Evolutionary conservation across 2,329 filamentous ascomycete species (phyloP), one percentile per base, ranked within the genome.

Genomic region (Westerdykella ornata): DNA sequence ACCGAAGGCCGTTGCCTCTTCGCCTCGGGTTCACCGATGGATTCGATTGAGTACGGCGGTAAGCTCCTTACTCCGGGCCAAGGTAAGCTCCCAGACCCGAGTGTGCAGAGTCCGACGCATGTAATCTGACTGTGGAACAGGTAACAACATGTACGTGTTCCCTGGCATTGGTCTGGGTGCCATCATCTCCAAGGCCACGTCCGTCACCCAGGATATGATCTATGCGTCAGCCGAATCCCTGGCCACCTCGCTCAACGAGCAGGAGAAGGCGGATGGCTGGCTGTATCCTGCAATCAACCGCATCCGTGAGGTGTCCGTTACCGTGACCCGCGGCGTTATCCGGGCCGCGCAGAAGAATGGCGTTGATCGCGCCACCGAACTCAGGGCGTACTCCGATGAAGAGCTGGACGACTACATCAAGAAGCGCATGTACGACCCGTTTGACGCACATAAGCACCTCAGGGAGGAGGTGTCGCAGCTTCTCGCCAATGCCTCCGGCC

Each of bases 81-180:
- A 60, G 67, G 61, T 62, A 47, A 45, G 57, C n/a, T 47, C 29
- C 30, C 22, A 34, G 32, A 35, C 17, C 39, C 41, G 34, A 29
- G 19, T 28, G 8, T 15, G n/a, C 8, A 33, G 30, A 15, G 16
- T 22, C 19, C 33, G 22, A 34, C 33, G 13, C 35, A 43, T 33
- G 34, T 41, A 30, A 41, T 37, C 39, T 42, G 11, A 46, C 43
- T 46, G 18, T 34, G 33, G 85, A 68, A 84, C 88, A 72, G 89
- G 90, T 51, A 89, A 89, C 76, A 82, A 83, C 72, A 83, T 84
- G 73, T 96, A 96, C 65, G 86, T 98, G 47, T 98, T 98, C 81
- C 92, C 92, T 0, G 92, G 90, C 59, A 85, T 97, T 45, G 92
- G 92, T 43, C 81, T 97, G 20, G 92, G 89, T 46, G 85, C 90